Evolutionary conservation across 2,329 filamentous ascomycete species (phyloP), one percentile per base, ranked within the genome.

Genomic region (Pestalotiopsis sp.): DNA sequence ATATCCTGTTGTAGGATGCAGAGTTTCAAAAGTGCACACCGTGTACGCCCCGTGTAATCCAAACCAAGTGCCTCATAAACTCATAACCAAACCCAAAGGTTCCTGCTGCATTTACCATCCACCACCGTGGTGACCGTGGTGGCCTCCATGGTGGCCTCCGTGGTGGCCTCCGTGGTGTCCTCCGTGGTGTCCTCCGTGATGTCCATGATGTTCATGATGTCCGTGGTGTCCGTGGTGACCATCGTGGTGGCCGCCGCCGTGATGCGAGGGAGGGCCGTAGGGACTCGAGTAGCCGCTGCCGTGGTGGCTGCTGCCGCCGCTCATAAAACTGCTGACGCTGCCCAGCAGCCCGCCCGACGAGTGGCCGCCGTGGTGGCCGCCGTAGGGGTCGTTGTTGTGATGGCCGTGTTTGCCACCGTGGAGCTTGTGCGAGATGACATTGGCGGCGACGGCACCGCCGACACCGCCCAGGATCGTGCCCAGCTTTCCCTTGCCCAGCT

Each of bases 381-480:
- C 68, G 55, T 75, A 68, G 38, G 60, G 44, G 11, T 67, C 44
- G 35, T 68, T 60, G 14, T 73, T 68, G 22, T 62, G 44, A 35
- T 68, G 61, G 3, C 63, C 44, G 63, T 60, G 59, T 13, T 68
- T 66, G 61, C 62, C 30, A 5, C 30, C 61, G 75, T 81, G 77
- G 7, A 82, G 55, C 66, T 83, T 82, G 65, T 81, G 73, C 74
- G 84, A 83, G 48, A 88, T 74, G 20, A 83, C 77, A 70, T 88
- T 88, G 7, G 87, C 87, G 2, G 83, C 84, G 13, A 88, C 80
- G 0, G 86, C 86, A 26, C 88, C 88, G 11, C 83, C 84, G 1
- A 87, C 81, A 7, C 82, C 78, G 0, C 86, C 86, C 1, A 84
- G 80, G 5, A 88, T 71, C 1, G 86, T 85, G 26, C 85, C 85